Conservation (phyloP, 202 grass and related monocot species). For the Panicum hallii region DNA sequence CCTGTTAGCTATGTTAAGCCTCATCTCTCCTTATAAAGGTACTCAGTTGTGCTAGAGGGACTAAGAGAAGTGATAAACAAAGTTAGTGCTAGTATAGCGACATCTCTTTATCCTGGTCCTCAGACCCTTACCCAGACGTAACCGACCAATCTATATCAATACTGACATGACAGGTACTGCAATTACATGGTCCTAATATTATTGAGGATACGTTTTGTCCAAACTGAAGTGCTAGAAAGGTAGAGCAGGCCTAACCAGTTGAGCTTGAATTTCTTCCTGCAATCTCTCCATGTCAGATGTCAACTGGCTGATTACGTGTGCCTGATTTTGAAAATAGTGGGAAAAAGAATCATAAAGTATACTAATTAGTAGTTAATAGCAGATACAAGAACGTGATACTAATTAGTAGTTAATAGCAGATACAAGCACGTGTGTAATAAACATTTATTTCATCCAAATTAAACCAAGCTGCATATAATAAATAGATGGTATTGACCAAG, state of each 20-base stretch:
- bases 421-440: constrained; percentile 34
- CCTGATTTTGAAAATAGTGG: constrained; percentile 56
- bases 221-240: constrained; percentile 40
- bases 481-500: constrained; percentile 26
- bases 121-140: not conserved
- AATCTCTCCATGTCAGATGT: constrained; percentile 92
- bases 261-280: constrained; percentile 92
- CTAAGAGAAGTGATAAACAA: not conserved
- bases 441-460: constrained; percentile 28
- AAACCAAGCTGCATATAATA: constrained; percentile 9
- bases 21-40: not conserved
- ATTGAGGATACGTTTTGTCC: constrained; percentile 3
- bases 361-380: constrained; percentile 18
- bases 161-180: constrained; percentile 6
- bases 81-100: not conserved
- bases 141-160: constrained; percentile 8
- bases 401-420: constrained; percentile 13
- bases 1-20: not conserved
- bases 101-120: not conserved
- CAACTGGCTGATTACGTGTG: constrained; percentile 84
- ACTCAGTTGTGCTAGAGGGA: not conserved
- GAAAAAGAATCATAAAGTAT: constrained; percentile 23
- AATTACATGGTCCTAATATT: constrained; percentile 17
- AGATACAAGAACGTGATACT: constrained; percentile 21
- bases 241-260: constrained; percentile 63